Base-by-base conservation (phyloP, 352 stramenopile genomes). In the Pythium aquatile region DNA sequence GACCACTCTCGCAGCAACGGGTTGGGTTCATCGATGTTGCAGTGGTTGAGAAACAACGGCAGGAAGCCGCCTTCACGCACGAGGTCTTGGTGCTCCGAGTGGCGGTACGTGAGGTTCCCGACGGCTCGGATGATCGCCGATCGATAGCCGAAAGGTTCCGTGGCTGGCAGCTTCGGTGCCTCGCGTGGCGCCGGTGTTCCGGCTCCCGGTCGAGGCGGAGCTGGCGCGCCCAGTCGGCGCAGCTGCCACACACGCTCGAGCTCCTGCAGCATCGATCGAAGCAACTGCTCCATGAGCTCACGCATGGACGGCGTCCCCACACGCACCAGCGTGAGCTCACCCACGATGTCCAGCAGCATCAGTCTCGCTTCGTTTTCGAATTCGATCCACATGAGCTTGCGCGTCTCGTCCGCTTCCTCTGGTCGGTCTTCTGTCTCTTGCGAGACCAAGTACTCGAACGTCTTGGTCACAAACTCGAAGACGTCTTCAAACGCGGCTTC, bases 1-100 rank as follows among this genome's bases (percentile, higher is more conserved):
- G 83, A 91, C 87, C 89, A 97, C 65, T 97, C 90, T 17, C 90
- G 88, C 29, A 97, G 77, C 59, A 97, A 66, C 16, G 88, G 89
- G 48, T 96, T 97, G 2, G 66, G 71, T 56, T 94, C 84, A 61
- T 97, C 89, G 9, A 97, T 79, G 69, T 93, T 96, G 67, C 90
- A 97, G 70, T 96, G 88, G 67, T 91, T 94, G 9, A 97, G 80
- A 60, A 97, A 84, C 28, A 97, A 72, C 26, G 77, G 75, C 11
- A 97, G 67, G 58, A 79, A 90, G 1, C 86, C 85, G 26, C 76
- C 69, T 3, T 90, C 75, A 7, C 90, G 84, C 46, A 97, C 81
- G 17, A 88, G 33, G 64, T 97, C 85, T 72, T 97, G 90, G 44
- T 88, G 76, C 0, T 59, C 61, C 0, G 59, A 68, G 57, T 91